Percentiles rank a stretch among this genome's conserved stretches.
phyloP scores from a whole-genome alignment of 192 early-diverging fungal genomes.

The Linnemannia elongata region DNA sequence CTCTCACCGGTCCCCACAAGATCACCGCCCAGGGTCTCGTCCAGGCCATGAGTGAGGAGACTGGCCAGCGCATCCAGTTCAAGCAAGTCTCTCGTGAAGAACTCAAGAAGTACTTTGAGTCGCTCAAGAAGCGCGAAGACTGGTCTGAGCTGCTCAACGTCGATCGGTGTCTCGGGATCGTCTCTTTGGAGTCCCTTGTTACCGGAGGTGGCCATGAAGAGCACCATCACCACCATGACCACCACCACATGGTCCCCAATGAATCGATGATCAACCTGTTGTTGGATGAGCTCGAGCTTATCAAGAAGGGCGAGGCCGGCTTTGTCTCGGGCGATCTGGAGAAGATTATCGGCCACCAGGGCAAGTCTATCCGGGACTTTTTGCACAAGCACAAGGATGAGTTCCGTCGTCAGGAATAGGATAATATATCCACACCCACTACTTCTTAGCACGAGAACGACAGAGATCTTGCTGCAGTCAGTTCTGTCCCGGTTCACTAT shows the following conservation, averaged over 20 bases:
- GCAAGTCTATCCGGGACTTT: slow-evolving; percentile 29
- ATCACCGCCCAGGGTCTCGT: slow-evolving; percentile 21
- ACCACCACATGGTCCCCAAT: slow-evolving; percentile 12
- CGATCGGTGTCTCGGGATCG: not conserved
- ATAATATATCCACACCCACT: not conserved
- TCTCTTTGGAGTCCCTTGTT: not conserved
- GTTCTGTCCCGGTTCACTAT: not conserved
- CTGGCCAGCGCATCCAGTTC: slow-evolving; percentile 26
- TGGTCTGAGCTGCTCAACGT: not conserved
- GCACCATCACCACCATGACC: not conserved
- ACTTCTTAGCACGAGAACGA: not conserved
- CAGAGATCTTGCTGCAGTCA: not conserved
- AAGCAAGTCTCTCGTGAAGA: slow-evolving; percentile 35
- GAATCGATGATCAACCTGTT: slow-evolving; percentile 29
- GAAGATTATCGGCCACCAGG: slow-evolving; percentile 27
- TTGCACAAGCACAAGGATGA: slow-evolving; percentile 37
- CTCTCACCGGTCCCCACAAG: slow-evolving; percentile 30
- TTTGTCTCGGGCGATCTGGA: slow-evolving; percentile 41
- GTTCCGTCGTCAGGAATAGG: not conserved
- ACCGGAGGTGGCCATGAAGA: not conserved
- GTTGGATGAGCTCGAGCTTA: slow-evolving; percentile 33
- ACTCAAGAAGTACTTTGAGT: slow-evolving; percentile 31
- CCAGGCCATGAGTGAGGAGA: slow-evolving; percentile 18
- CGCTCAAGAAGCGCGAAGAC: slow-evolving; percentile 18
- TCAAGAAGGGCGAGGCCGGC: slow-evolving; percentile 24